Evolutionary conservation across 306 rosid genomes (phyloP), one percentile per base, ranked within the genome.

Genomic region (Parietaria judaica): DNA sequence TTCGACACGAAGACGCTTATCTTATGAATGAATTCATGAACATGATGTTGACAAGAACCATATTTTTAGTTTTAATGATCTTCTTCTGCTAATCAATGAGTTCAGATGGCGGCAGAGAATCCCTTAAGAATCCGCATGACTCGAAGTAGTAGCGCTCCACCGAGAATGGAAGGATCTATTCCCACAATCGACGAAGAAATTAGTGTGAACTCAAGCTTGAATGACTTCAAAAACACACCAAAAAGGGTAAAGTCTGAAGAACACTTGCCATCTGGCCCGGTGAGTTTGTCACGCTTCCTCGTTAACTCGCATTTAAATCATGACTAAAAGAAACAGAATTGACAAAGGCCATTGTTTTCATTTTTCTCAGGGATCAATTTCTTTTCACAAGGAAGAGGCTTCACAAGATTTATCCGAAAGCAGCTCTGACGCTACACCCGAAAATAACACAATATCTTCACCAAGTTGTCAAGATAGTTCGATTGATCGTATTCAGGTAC

Each of bases 61-160:
- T 5, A 41, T 5, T 41, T 41, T n/a, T 55, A 31, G 47, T 17
- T 41, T 56, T 62, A 54, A 36, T n/a, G n/a, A 36, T 14, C 54
- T 45, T 38, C 43, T 14, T 10, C 4, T 54, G 39, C 16, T 56
- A 13, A 38, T n/a, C 11, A 23, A 10, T 4, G 35, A 35, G 1
- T 3, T 5, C 45, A 41, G 68, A 78, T 81, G 85, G 79, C 78
- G 14, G 79, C 83, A 1, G 87, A 84, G 73, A 75, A 79, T 67
- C 74, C 79, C 59, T 56, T 71, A 74, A 81, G 81, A 79, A 23
- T 23, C 31, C 2, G 31, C 31, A 23, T 87, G 7, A 74, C 58
- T 67, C 76, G 90, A 69, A 79, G 90, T 67, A 81, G 83, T 34
- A 84, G 90, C 57, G 87, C 90, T 59, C 90, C 90, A 38, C 90